Conservation (phyloP, 768 basidiomycete species). For the Pulveroboletus sp. region DNA sequence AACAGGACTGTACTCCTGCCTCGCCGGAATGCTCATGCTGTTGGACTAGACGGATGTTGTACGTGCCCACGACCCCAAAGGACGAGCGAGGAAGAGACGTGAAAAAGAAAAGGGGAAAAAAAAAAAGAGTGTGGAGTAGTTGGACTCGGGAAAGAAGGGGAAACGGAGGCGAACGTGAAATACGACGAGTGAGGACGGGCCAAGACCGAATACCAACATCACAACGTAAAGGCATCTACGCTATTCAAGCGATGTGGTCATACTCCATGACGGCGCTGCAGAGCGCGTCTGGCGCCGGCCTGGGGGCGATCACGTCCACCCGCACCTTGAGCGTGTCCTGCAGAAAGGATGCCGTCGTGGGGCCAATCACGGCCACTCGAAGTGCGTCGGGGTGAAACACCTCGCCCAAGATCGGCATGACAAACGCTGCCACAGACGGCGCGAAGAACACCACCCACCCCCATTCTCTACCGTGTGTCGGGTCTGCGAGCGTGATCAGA, state of each 20-base stretch:
- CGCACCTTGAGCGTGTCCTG: constrained; percentile 38
- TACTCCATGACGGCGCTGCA: constrained; percentile 24
- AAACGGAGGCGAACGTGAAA: not conserved
- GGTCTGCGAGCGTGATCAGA: not conserved
- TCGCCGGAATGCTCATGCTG: constrained; percentile 24
- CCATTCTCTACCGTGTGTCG: constrained; percentile 29
- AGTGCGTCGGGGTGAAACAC: constrained; percentile 34
- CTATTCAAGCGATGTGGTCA: constrained; percentile 11
- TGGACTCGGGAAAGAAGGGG: constrained; percentile 8
- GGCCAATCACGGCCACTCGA: constrained; percentile 61
- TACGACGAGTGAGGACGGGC: not conserved
- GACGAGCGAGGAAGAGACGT: not conserved
- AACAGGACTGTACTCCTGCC: constrained; percentile 26
- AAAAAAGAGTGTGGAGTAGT: constrained; percentile 19
- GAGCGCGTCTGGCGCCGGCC: constrained; percentile 54
- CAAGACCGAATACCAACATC: constrained; percentile 1
- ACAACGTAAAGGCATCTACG: constrained; percentile 10
- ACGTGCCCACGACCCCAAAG: not conserved
- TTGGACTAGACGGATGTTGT: not conserved
- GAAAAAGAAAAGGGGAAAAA: constrained; percentile 4
- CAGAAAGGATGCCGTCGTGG: constrained; percentile 56
- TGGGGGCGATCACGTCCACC: constrained; percentile 53
- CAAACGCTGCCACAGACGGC: constrained; percentile 62
- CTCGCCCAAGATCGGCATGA: constrained; percentile 44
- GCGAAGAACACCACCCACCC: constrained; percentile 73